These are phyloP conservation scores for Leavenworthia alabamica DNA, from an alignment of 345 rosid species.

Conservation along the genomic window DNA sequence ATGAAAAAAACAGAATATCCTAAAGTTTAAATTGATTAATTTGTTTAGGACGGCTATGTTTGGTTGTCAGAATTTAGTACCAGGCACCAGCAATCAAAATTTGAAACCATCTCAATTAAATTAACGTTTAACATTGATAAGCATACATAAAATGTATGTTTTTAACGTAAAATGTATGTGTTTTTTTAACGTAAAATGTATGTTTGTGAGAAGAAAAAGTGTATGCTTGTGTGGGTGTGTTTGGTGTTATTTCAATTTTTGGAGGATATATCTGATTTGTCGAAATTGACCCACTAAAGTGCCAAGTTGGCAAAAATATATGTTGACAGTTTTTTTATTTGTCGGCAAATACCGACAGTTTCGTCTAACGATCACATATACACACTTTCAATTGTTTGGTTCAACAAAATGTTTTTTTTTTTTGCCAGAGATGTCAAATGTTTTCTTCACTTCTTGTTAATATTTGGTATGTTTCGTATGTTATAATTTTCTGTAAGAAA, in stretches of 20 bases:
- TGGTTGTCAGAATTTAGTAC: neutral
- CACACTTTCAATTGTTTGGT: too few relatives aligned
- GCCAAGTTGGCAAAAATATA: neutral
- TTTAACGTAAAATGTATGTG: too few relatives aligned
- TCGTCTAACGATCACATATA: neutral
- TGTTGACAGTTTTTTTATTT: neutral
- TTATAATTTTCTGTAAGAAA: too few relatives aligned
- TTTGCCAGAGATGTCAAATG: neutral
- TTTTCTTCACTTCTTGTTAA: neutral
- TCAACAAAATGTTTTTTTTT: neutral
- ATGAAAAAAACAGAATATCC: neutral
- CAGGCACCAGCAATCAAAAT: neutral
- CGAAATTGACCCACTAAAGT: constrained; percentile 11
- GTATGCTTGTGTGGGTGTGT: neutral
- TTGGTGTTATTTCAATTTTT: constrained; percentile 15
- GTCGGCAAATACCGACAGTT: neutral
- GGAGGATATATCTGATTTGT: constrained; percentile 1
- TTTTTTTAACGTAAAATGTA: neutral
- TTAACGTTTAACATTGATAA: neutral
- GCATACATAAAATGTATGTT: neutral
- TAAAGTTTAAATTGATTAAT: too few relatives aligned
- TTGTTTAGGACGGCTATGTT: neutral
- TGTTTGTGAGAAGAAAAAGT: neutral
- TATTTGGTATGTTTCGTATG: too few relatives aligned
- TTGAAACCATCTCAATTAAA: neutral